Evolutionary conservation across 2,329 filamentous ascomycete genomes (phyloP).

Genomic region (Pseudogymnoascus sp.): DNA sequence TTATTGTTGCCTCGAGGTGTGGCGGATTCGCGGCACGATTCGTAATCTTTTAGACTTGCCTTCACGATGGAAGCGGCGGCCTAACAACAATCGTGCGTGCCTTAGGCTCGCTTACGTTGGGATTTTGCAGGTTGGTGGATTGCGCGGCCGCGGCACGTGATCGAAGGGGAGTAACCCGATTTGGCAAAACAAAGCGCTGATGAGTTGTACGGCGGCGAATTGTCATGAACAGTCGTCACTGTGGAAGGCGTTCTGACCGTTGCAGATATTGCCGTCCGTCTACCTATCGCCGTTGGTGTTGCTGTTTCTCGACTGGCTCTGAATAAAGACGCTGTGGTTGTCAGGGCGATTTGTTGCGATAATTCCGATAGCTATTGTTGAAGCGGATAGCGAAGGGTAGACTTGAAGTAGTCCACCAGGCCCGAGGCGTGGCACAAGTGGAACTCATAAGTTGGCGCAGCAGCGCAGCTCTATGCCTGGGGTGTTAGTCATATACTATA

Average conservation of each 20-base stretch:
- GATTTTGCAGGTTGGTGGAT: not conserved
- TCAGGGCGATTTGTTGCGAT: not conserved
- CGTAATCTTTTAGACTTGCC: slow-evolving; percentile 6
- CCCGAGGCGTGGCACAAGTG: not conserved
- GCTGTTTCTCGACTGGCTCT: not conserved
- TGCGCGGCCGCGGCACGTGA: not conserved
- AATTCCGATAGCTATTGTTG: not conserved
- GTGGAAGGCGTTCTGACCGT: not conserved
- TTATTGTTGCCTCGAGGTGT: slow-evolving; percentile 1
- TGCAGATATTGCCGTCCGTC: not conserved
- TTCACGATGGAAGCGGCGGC: slow-evolving; percentile 3
- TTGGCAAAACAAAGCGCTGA: not conserved
- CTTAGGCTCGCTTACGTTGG: not conserved
- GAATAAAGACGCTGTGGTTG: not conserved
- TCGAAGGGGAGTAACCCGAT: not conserved
- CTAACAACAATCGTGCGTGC: slow-evolving; percentile 8
- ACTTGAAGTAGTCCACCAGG: not conserved
- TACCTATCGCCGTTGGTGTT: not conserved
- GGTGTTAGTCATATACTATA: slow-evolving; percentile 4
- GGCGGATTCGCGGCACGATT: slow-evolving; percentile 5
- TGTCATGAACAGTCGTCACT: not conserved
- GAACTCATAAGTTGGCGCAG: not conserved
- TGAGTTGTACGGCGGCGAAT: not conserved
- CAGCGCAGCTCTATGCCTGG: not conserved
- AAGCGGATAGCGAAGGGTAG: not conserved